These are phyloP conservation scores for Termitomyces sp. DNA, from an alignment of 768 basidiomycete genomes.

Conservation along the genomic window DNA sequence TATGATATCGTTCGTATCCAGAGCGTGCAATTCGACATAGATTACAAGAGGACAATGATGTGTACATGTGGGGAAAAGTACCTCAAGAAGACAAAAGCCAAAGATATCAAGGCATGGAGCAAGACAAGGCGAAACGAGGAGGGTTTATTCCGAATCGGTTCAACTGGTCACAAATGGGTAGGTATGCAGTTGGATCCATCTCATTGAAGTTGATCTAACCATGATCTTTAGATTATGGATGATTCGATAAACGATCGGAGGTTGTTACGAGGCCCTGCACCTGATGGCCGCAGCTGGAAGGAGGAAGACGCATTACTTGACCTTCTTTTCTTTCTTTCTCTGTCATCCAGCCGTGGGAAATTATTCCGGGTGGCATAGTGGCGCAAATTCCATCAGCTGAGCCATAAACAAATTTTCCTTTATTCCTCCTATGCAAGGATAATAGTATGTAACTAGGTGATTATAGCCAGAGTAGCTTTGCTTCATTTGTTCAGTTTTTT, in stretches of 20 bases:
- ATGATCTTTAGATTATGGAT: neutral
- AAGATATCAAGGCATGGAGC: neutral
- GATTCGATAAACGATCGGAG: neutral
- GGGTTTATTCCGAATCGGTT: too few species aligned
- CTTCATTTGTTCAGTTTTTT: too few species aligned
- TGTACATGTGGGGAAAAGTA: too few species aligned
- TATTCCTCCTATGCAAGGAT: too few species aligned
- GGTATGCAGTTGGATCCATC: too few species aligned
- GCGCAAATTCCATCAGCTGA: too few species aligned
- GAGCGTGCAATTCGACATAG: neutral
- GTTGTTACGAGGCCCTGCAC: neutral
- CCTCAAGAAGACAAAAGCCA: neutral
- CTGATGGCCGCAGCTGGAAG: neutral
- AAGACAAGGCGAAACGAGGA: neutral
- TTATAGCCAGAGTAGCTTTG: too few species aligned
- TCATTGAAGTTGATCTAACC: too few species aligned
- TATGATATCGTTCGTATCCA: neutral
- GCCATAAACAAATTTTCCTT: too few species aligned
- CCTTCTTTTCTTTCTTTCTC: neutral
- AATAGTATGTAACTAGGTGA: too few species aligned
- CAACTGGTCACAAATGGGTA: neutral
- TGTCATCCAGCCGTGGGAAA: neutral
- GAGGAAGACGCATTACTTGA: neutral
- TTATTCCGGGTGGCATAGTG: neutral
- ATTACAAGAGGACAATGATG: neutral